A percentile compares a stretch with the other conserved stretches of the same genome.
Conservation (phyloP, 2,329 filamentous ascomycete genomes). For the Pseudonectria foliicola region DNA sequence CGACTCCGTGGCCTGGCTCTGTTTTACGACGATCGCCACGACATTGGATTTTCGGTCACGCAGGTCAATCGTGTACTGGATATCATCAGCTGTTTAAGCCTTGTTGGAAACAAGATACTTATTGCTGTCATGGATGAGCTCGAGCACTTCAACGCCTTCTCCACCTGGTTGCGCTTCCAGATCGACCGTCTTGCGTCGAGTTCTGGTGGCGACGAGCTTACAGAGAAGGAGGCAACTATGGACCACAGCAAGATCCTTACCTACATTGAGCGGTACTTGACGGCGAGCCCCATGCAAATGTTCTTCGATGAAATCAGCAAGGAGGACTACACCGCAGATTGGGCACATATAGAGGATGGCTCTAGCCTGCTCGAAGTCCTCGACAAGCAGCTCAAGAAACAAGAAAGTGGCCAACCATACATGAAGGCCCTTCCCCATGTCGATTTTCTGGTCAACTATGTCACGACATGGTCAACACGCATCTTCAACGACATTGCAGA, state of each 20-base stretch:
- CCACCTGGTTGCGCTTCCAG: conserved; percentile 74
- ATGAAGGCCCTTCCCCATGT: conserved; percentile 51
- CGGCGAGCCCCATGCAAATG: conserved; percentile 54
- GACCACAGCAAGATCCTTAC: conserved; percentile 65
- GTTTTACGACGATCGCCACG: conserved; percentile 62
- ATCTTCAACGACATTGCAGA: conserved; percentile 64
- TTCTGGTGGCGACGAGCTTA: conserved; percentile 60
- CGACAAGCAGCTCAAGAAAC: conserved; percentile 40
- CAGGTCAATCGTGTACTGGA: conserved; percentile 62
- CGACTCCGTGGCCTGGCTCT: conserved; percentile 76
- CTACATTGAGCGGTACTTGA: conserved; percentile 69
- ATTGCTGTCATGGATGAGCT: conserved; percentile 68
- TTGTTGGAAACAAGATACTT: conserved; percentile 68
- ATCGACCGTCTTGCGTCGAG: conserved; percentile 67
- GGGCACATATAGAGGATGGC: conserved; percentile 37
- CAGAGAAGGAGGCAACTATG: conserved; percentile 69
- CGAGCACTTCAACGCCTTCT: conserved; percentile 70
- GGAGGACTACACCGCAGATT: conserved; percentile 44
- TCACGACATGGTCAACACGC: conserved; percentile 49
- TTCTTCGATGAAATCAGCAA: conserved; percentile 48
- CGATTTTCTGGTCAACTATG: conserved; percentile 54
- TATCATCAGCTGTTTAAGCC: conserved; percentile 64
- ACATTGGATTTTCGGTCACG: conserved; percentile 57
- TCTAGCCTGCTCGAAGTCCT: conserved; percentile 41
- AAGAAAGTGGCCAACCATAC: conserved; percentile 37